Conservation (phyloP, 495 filamentous ascomycete genomes). For the Articulospora tetracladia region DNA sequence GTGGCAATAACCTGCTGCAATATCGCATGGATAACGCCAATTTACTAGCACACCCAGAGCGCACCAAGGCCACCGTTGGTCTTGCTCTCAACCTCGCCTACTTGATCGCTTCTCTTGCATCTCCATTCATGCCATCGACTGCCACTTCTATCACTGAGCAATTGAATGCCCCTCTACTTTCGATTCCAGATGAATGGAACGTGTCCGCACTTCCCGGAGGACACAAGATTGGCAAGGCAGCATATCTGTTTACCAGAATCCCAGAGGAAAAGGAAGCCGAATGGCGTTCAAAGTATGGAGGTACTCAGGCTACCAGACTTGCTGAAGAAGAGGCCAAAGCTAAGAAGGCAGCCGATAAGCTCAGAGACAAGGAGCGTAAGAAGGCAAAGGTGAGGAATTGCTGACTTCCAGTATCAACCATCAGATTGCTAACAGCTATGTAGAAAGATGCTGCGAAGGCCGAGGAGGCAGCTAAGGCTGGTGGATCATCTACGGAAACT, state of each 20-base stretch:
- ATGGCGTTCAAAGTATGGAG: constrained; percentile 80
- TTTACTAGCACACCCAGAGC: constrained; percentile 67
- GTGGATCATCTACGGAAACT: neutral
- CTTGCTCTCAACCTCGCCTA: constrained; percentile 77
- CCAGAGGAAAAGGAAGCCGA: constrained; percentile 76
- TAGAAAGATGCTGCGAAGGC: constrained; percentile 17
- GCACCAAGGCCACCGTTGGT: constrained; percentile 72
- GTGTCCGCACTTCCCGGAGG: constrained; percentile 58
- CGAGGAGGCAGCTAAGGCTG: neutral
- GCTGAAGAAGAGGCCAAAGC: constrained; percentile 63
- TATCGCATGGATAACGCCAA: constrained; percentile 80
- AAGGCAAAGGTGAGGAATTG: constrained; percentile 34
- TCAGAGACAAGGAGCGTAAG: constrained; percentile 42
- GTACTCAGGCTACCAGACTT: constrained; percentile 52
- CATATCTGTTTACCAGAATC: constrained; percentile 80
- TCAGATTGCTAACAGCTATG: neutral
- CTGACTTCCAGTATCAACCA: neutral
- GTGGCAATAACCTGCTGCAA: constrained; percentile 76
- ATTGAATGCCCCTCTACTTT: constrained; percentile 57
- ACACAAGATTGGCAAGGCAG: constrained; percentile 78
- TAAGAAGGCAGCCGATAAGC: constrained; percentile 55
- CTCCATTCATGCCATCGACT: constrained; percentile 85
- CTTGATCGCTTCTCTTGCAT: constrained; percentile 70
- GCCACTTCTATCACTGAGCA: constrained; percentile 69
- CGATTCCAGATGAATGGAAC: constrained; percentile 72